Evolutionary conservation across 2,329 filamentous ascomycete genomes (phyloP), one percentile per base, ranked within the genome.

Genomic region (Pseudovirgaria hyperparasitica): DNA sequence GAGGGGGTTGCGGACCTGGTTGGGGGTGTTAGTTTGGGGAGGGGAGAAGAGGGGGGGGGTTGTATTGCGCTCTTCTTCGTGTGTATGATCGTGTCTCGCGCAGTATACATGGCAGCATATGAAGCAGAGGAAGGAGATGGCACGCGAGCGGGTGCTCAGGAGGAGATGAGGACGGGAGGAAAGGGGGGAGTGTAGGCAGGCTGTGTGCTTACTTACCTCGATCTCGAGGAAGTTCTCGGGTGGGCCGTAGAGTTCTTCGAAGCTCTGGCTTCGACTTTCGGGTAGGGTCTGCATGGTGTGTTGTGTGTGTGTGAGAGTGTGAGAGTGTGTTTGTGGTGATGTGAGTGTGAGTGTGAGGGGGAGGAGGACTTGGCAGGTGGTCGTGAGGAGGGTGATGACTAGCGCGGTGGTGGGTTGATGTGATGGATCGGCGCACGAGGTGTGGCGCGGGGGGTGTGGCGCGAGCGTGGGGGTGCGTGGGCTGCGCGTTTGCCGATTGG

Each of bases 221-320:
- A 98, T 93, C 65, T 98, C 90, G 29, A 98, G 72, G 53, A 96
- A 94, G 65, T 98, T 98, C 67, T 98, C 90, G 5, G 90, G 90
- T 25, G 87, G 84, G 9, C 86, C 90, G 58, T 98, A 98, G 55
- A 96, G 93, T 68, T 98, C 90, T 61, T 98, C 90, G 52, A 94
- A 96, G 50, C 80, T 90, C 65, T 98, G 90, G 60, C 82, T 75
- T 46, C 86, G 81, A 41, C 80, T 61, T 39, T 74, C 70, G 24
- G 72, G 70, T 43, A 76, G 62, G 32, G 70, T 67, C 54, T 75
- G 70, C 71, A 76, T 76, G 25, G 22, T 19, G 19, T 9, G 19
- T 16, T n/a, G n/a, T n/a, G 25, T 14, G n/a, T 22, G 9, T 20
- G 19, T 22, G 31, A 14, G 16, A 20, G 14, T 9, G 13, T n/a